Evolutionary conservation across 2,329 filamentous ascomycete genomes (phyloP), one percentile per base, ranked within the genome.

Genomic region (Fusarium decemcellulare): DNA sequence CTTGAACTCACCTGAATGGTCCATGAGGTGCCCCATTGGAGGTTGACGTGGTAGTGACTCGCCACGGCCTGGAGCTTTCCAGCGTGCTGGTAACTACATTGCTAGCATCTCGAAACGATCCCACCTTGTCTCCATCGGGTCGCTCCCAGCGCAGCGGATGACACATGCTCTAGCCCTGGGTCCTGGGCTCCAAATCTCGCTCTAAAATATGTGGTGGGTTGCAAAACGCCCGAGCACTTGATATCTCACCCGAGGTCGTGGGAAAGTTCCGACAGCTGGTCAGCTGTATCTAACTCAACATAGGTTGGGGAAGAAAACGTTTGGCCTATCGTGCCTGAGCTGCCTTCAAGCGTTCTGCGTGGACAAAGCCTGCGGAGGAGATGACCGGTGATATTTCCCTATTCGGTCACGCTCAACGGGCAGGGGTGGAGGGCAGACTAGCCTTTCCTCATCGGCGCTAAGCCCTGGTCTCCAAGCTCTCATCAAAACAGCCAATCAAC

Each of bases 71-170:
- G 68, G 67, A 66, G 56, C 54, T 71, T 74, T 62, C 72, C 72
- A 67, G 72, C 60, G 52, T 44, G 44, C 58, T 44, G 72, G 72
- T 75, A 75, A 74, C 72, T 57, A 46, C 36, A 23, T 54, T 37
- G 55, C 64, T 63, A 74, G 68, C 42, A 74, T 51, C 61, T 63
- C 61, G 39, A 23, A 43, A 23, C 43, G 54, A 58, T 59, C 36
- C 63, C 62, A 65, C 61, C 59, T 42, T 51, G 57, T 39, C 48
- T 65, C 51, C 61, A 53, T 62, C 61, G 55, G 65, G 61, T 65
- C 50, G 63, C 72, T 55, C 65, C 61, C 58, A 67, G 50, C 59
- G 54, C 54, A 50, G 29, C 42, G 48, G 46, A 30, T 61, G 39
- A 47, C 44, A 30, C 30, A 40, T 32, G 16, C 39, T 32, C 37